phyloP scores from a whole-genome alignment of 306 rosid genomes.

The Trifolium subterraneum region DNA sequence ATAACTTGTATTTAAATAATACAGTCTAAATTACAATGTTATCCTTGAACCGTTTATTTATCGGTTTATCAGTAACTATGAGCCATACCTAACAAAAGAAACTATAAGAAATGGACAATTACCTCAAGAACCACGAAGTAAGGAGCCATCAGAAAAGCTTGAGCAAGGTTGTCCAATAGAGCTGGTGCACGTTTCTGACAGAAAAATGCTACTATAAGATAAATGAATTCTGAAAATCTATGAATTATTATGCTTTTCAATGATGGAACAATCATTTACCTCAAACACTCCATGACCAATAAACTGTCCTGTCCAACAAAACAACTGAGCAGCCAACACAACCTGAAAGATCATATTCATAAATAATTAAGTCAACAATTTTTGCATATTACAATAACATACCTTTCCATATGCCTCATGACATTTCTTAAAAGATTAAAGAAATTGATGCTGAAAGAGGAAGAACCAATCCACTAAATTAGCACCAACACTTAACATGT shows the following conservation, averaged over 20 bases:
- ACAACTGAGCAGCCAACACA: constrained; percentile 71
- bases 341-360: constrained; percentile 53
- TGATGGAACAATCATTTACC: constrained; percentile 51
- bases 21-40: not conserved
- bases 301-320: constrained; percentile 92
- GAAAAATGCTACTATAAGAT: not conserved
- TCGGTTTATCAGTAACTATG: not conserved
- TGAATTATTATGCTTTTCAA: constrained; percentile 14
- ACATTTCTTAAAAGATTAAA: not conserved
- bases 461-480: too few species aligned
- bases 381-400: not conserved
- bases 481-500: too few species aligned
- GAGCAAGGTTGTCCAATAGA: constrained; percentile 81
- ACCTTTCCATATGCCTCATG: not conserved
- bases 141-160: constrained; percentile 94
- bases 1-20: not conserved
- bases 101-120: constrained; percentile 12
- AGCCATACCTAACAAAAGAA: not conserved
- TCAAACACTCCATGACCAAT: constrained; percentile 92
- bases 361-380: not conserved
- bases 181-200: constrained; percentile 95
- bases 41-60: not conserved
- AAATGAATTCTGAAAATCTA: constrained; percentile 12
- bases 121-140: constrained; percentile 87
- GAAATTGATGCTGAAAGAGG: not conserved